phyloP scores from a whole-genome alignment of 2,329 filamentous ascomycete species.

The Exophiala viscosa region DNA sequence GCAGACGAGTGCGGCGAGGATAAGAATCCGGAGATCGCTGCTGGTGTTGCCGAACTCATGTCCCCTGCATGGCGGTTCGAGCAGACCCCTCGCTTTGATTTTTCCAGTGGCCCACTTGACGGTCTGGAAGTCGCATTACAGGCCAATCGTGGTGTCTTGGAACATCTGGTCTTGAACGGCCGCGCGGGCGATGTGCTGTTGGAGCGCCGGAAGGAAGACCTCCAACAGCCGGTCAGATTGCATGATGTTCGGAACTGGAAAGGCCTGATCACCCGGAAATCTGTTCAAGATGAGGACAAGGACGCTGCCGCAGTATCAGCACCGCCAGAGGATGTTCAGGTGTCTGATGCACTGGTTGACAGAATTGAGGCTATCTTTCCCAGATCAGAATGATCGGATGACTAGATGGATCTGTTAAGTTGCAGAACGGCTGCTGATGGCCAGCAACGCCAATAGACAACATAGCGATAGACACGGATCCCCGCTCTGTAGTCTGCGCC shows the following conservation, averaged over 20 bases:
- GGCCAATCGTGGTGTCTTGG: constrained; percentile 19
- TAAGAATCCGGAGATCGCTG: constrained; percentile 12
- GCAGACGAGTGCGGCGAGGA: constrained; percentile 8
- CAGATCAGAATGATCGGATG: not conserved
- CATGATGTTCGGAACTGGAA: constrained; percentile 8
- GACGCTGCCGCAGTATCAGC: not conserved
- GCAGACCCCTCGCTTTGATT: constrained; percentile 27
- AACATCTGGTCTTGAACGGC: constrained; percentile 2
- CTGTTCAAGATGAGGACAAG: not conserved
- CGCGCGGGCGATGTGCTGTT: not conserved
- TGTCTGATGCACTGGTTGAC: constrained; percentile 5
- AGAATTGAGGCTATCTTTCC: constrained; percentile 15
- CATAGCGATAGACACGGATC: too few species aligned
- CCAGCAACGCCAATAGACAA: too few species aligned
- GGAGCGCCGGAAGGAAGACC: not conserved
- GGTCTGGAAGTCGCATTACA: constrained; percentile 16
- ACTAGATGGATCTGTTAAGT: not conserved
- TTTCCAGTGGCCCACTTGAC: constrained; percentile 15
- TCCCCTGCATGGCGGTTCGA: constrained; percentile 25
- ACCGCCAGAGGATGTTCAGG: not conserved
- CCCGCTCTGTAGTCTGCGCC: too few species aligned
- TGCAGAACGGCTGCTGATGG: too few species aligned
- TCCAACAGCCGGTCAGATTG: constrained; percentile 2
- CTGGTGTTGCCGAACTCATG: constrained; percentile 20
- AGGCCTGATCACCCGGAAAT: not conserved